phyloP scores from a whole-genome alignment of 345 rosid species.

The Diplotaxis tenuifolia region DNA sequence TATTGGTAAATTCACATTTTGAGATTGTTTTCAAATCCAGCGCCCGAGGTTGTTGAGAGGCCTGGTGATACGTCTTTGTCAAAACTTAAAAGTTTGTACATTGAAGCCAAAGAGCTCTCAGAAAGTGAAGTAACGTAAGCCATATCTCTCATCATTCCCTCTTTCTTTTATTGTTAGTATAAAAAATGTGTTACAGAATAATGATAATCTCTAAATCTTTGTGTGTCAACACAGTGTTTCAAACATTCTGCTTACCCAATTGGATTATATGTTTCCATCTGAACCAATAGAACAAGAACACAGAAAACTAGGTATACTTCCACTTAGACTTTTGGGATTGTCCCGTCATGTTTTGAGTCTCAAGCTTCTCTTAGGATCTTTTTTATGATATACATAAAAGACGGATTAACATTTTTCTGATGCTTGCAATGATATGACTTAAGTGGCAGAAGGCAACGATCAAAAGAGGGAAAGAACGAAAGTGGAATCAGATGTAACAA shows the following conservation, averaged over 20 bases:
- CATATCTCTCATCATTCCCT: neutral
- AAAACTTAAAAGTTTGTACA: conserved; percentile 21
- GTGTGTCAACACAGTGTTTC: conserved; percentile 49
- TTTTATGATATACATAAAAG: neutral
- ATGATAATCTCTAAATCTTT: neutral
- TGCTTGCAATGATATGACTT: conserved; percentile 36
- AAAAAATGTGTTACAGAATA: neutral
- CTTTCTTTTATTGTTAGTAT: neutral
- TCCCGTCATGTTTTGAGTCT: neutral
- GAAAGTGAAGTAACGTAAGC: neutral
- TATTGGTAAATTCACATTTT: conserved; percentile 17
- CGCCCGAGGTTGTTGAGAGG: neutral
- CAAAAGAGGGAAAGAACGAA: conserved; percentile 76
- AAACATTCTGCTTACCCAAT: conserved; percentile 48
- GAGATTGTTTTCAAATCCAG: conserved; percentile 10
- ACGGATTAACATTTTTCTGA: neutral
- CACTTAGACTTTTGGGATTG: neutral
- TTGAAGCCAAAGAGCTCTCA: neutral
- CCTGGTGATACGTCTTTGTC: neutral
- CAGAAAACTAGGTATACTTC: conserved; percentile 56
- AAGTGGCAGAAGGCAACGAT: conserved; percentile 71
- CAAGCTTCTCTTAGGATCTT: too few relatives aligned
- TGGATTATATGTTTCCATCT: conserved; percentile 62
- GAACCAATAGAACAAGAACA: conserved; percentile 71
- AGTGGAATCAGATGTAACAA: conserved; percentile 62